Evolutionary conservation across 495 filamentous ascomycete species (phyloP).

Genomic region (Tuber umbilicatum): DNA sequence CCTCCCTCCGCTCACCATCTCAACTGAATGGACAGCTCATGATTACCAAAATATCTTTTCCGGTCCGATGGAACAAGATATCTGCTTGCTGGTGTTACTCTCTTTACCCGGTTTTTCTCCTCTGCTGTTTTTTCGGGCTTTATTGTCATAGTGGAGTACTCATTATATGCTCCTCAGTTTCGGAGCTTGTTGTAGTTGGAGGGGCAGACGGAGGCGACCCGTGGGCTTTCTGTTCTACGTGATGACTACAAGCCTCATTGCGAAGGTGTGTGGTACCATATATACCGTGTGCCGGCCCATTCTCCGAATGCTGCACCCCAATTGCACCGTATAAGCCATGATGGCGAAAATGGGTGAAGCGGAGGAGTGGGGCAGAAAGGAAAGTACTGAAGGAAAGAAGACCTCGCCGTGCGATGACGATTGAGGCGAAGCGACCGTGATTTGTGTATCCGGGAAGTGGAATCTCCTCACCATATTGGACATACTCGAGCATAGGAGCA

Average conservation of each 20-base stretch:
- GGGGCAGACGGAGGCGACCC: not conserved
- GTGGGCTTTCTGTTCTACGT: not conserved
- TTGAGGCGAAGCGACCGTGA: not conserved
- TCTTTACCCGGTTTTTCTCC: not conserved
- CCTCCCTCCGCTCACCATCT: not conserved
- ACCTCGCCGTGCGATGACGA: not conserved
- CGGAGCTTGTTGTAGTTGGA: not conserved
- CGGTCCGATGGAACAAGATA: not conserved
- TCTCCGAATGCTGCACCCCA: not conserved
- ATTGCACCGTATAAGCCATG: not conserved
- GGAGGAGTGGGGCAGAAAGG: not conserved
- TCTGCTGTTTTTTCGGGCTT: not conserved
- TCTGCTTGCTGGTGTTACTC: not conserved
- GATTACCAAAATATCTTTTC: not conserved
- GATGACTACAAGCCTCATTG: not conserved
- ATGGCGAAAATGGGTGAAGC: not conserved
- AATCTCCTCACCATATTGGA: not conserved
- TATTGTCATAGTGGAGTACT: not conserved
- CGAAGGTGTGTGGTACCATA: not conserved
- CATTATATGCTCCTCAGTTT: not conserved
- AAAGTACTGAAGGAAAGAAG: not conserved
- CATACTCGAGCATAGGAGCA: not conserved
- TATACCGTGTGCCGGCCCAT: not conserved
- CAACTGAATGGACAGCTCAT: not conserved
- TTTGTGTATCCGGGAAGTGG: not conserved